A percentile compares a stretch with the other conserved stretches of the same genome.
Conservation (phyloP, 169 alveolate species). For the Plasmodium relictum region DNA sequence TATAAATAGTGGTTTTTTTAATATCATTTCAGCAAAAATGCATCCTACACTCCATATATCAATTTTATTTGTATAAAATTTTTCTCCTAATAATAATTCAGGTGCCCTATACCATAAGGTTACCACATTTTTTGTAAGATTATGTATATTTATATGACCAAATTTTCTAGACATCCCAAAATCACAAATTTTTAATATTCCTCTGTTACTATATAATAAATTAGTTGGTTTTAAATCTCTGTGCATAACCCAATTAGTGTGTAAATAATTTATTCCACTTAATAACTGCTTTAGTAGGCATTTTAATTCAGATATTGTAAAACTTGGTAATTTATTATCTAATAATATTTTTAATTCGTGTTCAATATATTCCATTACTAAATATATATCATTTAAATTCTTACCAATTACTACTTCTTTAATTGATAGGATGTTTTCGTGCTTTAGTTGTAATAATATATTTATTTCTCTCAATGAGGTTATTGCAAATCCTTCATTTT, state of each 20-base stretch:
- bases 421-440: constrained; percentile 94
- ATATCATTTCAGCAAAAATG: constrained; percentile 93
- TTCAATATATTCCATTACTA: constrained; percentile 97
- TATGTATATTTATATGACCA: constrained; percentile 89
- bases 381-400: constrained; percentile 85
- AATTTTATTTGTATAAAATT: constrained; percentile 95
- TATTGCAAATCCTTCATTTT: constrained; percentile 95
- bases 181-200: constrained; percentile 90
- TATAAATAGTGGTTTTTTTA: constrained; percentile 90
- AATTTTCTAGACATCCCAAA: constrained; percentile 94
- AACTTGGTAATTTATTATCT: constrained; percentile 91
- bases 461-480: constrained; percentile 96
- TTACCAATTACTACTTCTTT: constrained; percentile 93
- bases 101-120: constrained; percentile 99
- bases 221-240: constrained; percentile 93
- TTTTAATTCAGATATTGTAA: constrained; percentile 93
- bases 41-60: constrained; percentile 98
- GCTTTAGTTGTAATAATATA: constrained; percentile 92
- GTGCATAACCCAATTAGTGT: constrained; percentile 92
- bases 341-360: constrained; percentile 95
- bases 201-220: constrained; percentile 90
- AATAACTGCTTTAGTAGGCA: constrained; percentile 90
- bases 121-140: constrained; percentile 96
- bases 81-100: constrained; percentile 96
- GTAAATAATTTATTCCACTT: constrained; percentile 89